Base-by-base conservation (phyloP, 2,329 filamentous ascomycete species). In the Aspergillus viridinutans region DNA sequence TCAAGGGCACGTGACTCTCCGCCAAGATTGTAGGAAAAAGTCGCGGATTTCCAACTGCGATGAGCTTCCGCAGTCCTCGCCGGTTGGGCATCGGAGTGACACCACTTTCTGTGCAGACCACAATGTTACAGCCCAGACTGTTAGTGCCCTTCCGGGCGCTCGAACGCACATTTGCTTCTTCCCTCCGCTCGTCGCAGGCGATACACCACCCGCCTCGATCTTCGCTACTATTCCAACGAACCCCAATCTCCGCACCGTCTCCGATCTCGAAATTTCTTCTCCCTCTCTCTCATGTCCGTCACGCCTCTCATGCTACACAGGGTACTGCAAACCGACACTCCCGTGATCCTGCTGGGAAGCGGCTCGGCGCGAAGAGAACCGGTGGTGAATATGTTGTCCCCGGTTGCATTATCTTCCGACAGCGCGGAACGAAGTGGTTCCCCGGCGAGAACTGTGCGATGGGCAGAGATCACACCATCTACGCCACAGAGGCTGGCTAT, bases 351-450 rank as follows among this genome's bases (percentile, higher is more conserved):
- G 81, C 87, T 1, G 88, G 88, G 67, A 96, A 96, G 79, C 91
- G 96, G 73, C 79, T 99, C 64, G 94, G 94, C 65, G 92, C 93
- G 4, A 99, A 99, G 82, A 91, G 93, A 76, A 88, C 88, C 20
- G 91, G 90, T 74, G 93, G 93, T 72, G 89, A 97, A 79, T 96
- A 88, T 74, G 94, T 99, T 38, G 89, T 96, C 57, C 89, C 92
- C 4, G 94, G 94, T 54, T 97, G 96, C 80, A 99, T 99, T 76
- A 90, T 99, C 77, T 99, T 94, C 84, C 92, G 91, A 73, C 94
- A 99, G 77, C 88, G 93, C 69, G 94, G 94, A 67, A 95, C 94
- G 3, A 85, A 87, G 69, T 99, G 94, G 94, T 93, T 88, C 74
- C 89, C 94, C 1, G 94, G 94, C 68, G 94, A 97, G 74, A 97